Evolutionary conservation across 805 yeast species (phyloP).

Genomic region (Candida quercuum): DNA sequence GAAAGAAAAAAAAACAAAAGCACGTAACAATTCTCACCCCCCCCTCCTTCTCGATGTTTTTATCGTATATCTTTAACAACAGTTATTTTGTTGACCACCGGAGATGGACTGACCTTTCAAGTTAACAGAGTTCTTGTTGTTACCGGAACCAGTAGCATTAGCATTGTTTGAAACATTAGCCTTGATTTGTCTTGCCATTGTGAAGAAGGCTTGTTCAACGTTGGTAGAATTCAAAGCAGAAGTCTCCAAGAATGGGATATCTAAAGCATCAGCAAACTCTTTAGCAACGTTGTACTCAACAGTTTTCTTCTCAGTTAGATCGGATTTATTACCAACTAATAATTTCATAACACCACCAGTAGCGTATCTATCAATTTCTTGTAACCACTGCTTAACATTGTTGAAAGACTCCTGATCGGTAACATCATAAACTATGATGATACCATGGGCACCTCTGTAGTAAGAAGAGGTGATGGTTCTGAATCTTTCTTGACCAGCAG

Average conservation of each 20-base stretch:
- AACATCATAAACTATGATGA: slow-evolving; percentile 95
- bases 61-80: too few species aligned
- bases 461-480: slow-evolving; percentile 96
- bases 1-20: too few species aligned
- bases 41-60: too few species aligned
- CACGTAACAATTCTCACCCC: too few species aligned
- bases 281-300: slow-evolving; percentile 95
- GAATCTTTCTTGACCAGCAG: slow-evolving; percentile 98
- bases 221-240: slow-evolving; percentile 92
- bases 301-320: slow-evolving; percentile 86
- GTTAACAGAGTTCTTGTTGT: slow-evolving; percentile 62
- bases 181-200: slow-evolving; percentile 98
- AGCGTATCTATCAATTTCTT: slow-evolving; percentile 97
- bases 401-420: slow-evolving; percentile 96
- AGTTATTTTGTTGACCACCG: slow-evolving; percentile 36
- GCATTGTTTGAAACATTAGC: slow-evolving; percentile 77
- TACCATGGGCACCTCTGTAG: slow-evolving; percentile 98
- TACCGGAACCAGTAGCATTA: slow-evolving; percentile 26
- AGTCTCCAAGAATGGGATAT: slow-evolving; percentile 93
- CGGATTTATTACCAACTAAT: slow-evolving; percentile 95
- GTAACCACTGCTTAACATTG: slow-evolving; percentile 97
- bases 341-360: slow-evolving; percentile 96
- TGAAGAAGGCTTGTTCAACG: slow-evolving; percentile 96
- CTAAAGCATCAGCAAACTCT: slow-evolving; percentile 94
- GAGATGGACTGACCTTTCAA: slow-evolving; percentile 63